Evolutionary conservation across 192 early-diverging fungal species (phyloP), one percentile per base, ranked within the genome.

Genomic region (Backusella tarrabulga): DNA sequence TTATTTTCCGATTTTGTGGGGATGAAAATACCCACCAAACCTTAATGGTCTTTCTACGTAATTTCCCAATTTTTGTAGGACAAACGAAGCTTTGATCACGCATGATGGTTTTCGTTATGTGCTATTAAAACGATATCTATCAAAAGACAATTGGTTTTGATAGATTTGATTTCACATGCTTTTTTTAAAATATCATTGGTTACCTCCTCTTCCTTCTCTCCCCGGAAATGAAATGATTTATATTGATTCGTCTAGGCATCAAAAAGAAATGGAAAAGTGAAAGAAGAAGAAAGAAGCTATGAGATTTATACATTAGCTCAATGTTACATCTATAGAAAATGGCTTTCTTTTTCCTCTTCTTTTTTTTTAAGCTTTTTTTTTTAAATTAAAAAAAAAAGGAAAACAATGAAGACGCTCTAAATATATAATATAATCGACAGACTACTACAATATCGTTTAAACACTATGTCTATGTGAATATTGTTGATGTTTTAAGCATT

Each of bases 1-100:
- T 60, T 60, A 60, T 60, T 60, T 26, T 26, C 54, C 54, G 54
- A 26, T 60, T 60, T 60, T 60, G 54, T 60, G 54, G 54, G 54
- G 54, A 60, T 7, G 23, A 60, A 60, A 60, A 60, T 60, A 60
- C 21, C n/a, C 54, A 60, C 23, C 8, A 60, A 60, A 60, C n/a
- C n/a, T 23, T 23, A 60, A 60, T 40, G 2, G 9, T 29, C 2
- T 60, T 19, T 60, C n/a, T 60, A 60, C 54, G 23, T 60, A 21
- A 60, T 60, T 12, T 60, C 46, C 46, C 19, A 50, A 50, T n/a
- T 50, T 50, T 19, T 6, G 46, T 50, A 50, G 15, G 46, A 50
- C 46, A 50, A 50, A 12, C 4, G 19, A 50, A 50, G 46, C 46
- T 50, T 50, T 50, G 19, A 50, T 50, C 46, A 50, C 46, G 6